Percentiles rank a stretch among this genome's conserved stretches.
Evolutionary conservation across 2,329 filamentous ascomycete genomes (phyloP).

Genomic region (Dendryphion nanum): DNA sequence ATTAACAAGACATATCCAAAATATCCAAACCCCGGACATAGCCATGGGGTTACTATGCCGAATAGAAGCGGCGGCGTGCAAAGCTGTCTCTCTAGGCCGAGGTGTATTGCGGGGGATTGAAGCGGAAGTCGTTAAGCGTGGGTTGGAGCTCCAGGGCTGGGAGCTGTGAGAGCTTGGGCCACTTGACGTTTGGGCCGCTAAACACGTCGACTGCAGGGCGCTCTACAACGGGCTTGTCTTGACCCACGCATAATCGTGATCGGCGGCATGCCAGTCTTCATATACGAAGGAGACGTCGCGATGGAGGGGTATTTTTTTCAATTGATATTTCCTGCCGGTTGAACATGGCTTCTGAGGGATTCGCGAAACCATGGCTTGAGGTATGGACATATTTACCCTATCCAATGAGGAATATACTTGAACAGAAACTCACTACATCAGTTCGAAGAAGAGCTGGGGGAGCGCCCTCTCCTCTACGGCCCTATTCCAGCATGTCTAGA

Average conservation of each 20-base stretch:
- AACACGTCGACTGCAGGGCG: too few relatives aligned
- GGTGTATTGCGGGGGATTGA: constrained; percentile 16
- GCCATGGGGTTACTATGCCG: constrained; percentile 17
- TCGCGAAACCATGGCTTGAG: constrained; percentile 29
- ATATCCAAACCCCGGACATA: constrained; percentile 7
- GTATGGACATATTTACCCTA: constrained; percentile 3
- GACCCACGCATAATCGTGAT: too few relatives aligned
- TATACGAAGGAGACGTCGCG: constrained; percentile 4
- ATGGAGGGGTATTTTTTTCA: constrained; percentile 8
- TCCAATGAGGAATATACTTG: background rate
- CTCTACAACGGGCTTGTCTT: too few relatives aligned
- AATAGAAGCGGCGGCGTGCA: constrained; percentile 8
- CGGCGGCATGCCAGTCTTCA: too few relatives aligned
- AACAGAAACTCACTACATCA: constrained; percentile 3
- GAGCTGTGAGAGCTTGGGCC: constrained; percentile 15
- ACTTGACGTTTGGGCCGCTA: too few relatives aligned
- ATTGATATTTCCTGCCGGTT: constrained; percentile 1
- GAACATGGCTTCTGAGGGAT: constrained; percentile 16
- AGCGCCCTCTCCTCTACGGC: constrained; percentile 23
- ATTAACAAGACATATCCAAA: constrained; percentile 4
- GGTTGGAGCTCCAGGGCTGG: too few relatives aligned
- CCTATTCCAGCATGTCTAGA: constrained; percentile 18
- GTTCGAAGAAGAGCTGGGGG: constrained; percentile 34
- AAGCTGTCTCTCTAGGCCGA: constrained; percentile 19
- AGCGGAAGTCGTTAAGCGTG: constrained; percentile 26